phyloP scores from a whole-genome alignment of 2,329 filamentous ascomycete genomes.

The Sclerotinia nivalis region DNA sequence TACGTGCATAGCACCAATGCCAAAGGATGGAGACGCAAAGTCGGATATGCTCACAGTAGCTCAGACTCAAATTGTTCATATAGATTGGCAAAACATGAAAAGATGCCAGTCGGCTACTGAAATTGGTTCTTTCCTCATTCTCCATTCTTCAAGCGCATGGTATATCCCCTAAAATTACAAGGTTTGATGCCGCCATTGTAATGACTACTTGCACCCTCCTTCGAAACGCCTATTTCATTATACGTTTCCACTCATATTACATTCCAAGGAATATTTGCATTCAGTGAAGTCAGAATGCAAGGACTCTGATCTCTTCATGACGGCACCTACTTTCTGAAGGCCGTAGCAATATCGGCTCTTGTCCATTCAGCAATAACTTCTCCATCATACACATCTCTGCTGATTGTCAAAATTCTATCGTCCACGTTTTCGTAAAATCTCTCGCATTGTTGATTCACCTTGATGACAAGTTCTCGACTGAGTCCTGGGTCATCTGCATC shows the following conservation, averaged over 20 bases:
- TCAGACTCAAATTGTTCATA: background rate
- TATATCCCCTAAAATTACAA: slow-evolving; percentile 21
- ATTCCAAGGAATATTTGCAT: slow-evolving; percentile 21
- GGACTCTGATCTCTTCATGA: background rate
- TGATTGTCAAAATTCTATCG: slow-evolving; percentile 59
- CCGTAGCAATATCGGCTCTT: slow-evolving; percentile 60
- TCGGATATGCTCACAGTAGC: background rate
- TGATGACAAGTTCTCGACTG: slow-evolving; percentile 53
- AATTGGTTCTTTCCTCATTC: background rate
- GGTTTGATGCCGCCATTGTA: background rate
- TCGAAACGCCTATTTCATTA: slow-evolving; percentile 52
- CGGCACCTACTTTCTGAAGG: slow-evolving; percentile 47
- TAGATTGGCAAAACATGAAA: background rate
- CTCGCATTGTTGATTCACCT: slow-evolving; percentile 62
- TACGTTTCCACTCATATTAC: slow-evolving; percentile 31
- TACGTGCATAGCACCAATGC: background rate
- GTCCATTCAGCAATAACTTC: slow-evolving; percentile 68
- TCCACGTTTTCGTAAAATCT: slow-evolving; percentile 63
- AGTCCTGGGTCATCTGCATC: slow-evolving; percentile 73
- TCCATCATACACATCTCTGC: slow-evolving; percentile 63
- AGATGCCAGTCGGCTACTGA: background rate
- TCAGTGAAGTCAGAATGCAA: slow-evolving; percentile 1
- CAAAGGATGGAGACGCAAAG: background rate
- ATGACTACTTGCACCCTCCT: slow-evolving; percentile 44
- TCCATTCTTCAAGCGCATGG: slow-evolving; percentile 21